A percentile compares a stretch with the other conserved stretches of the same genome.
These are phyloP conservation scores for Polyporus tsugae DNA, from an alignment of 1,284 basidiomycete genomes.

Conservation along the genomic window DNA sequence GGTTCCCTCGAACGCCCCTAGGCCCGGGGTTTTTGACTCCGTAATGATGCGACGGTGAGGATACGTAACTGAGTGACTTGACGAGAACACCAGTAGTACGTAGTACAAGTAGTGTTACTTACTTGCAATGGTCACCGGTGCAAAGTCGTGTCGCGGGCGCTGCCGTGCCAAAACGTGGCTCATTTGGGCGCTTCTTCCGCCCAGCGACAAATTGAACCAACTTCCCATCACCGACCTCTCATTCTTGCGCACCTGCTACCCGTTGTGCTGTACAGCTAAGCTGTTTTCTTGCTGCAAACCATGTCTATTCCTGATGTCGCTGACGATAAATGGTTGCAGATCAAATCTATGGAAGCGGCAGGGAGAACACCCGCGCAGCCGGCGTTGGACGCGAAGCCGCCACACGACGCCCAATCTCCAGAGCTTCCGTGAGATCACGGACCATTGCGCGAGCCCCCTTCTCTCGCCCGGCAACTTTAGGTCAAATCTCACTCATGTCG, in stretches of 20 bases:
- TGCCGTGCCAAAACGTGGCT: background rate
- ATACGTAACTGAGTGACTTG: background rate
- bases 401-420: conserved; percentile 17
- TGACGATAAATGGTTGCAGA: background rate
- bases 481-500: background rate
- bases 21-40: conserved; percentile 3
- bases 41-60: background rate
- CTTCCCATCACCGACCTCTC: background rate
- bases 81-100: background rate
- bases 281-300: background rate
- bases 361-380: conserved; percentile 3
- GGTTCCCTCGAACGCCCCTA: background rate
- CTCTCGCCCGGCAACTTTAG: conserved; percentile 4
- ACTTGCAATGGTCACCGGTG: background rate
- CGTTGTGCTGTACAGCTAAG: background rate
- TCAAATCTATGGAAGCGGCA: background rate
- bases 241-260: background rate
- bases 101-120: background rate
- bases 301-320: background rate
- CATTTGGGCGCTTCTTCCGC: background rate
- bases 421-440: conserved; percentile 17
- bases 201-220: background rate
- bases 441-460: conserved; percentile 7
- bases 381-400: conserved; percentile 11
- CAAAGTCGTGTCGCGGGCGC: background rate